phyloP scores from a whole-genome alignment of 2,329 filamentous ascomycete species.

The Metarhizium album region DNA sequence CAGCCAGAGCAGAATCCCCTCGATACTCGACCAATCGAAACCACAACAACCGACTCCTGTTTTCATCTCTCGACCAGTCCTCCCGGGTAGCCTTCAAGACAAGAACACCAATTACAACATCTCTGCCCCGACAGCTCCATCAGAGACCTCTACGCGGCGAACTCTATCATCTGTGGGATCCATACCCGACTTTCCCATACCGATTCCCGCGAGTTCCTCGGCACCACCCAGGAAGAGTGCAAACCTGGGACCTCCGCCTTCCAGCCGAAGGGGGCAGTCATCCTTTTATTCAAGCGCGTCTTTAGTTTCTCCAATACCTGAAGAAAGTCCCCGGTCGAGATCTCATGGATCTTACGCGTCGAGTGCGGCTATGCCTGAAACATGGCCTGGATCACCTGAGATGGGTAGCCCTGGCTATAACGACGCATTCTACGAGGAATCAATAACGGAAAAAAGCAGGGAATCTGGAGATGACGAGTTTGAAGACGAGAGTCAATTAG shows the following conservation, averaged over 20 bases:
- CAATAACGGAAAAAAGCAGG: constrained; percentile 32
- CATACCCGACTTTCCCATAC: constrained; percentile 48
- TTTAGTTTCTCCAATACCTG: constrained; percentile 64
- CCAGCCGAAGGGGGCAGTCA: constrained; percentile 47
- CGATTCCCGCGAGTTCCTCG: constrained; percentile 18
- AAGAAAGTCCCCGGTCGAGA: constrained; percentile 50
- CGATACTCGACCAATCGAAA: constrained; percentile 44
- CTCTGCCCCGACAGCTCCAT: constrained; percentile 36
- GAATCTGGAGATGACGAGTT: constrained; percentile 33
- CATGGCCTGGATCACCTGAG: constrained; percentile 43
- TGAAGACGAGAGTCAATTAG: constrained; percentile 45
- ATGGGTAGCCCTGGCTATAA: constrained; percentile 32
- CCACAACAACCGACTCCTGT: constrained; percentile 45
- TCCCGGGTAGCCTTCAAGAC: constrained; percentile 25
- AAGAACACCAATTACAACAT: constrained; percentile 23
- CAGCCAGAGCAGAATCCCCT: constrained; percentile 47
- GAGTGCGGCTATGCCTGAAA: constrained; percentile 60
- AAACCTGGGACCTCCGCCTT: constrained; percentile 49
- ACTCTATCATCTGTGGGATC: constrained; percentile 44
- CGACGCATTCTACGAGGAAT: constrained; percentile 41
- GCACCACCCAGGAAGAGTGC: constrained; percentile 34
- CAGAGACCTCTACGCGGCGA: constrained; percentile 38
- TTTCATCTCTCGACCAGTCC: constrained; percentile 25
- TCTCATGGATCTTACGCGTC: constrained; percentile 59
- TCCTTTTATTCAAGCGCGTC: constrained; percentile 57